Conservation (phyloP, 2,329 filamentous ascomycete genomes). For the Curvularia sp. region DNA sequence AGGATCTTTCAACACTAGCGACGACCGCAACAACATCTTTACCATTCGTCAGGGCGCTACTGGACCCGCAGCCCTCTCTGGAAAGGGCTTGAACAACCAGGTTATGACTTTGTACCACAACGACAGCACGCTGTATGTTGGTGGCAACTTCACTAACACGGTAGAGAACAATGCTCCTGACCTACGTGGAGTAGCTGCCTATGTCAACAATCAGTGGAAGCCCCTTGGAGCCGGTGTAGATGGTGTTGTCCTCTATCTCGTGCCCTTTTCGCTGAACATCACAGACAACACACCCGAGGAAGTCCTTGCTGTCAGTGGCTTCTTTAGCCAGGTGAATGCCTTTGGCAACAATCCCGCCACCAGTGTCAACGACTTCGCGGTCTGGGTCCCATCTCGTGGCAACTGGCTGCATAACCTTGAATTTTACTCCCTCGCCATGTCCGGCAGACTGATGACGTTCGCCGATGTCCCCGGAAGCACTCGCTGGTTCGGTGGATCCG, state of each 20-base stretch:
- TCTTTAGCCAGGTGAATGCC: slow-evolving; percentile 74
- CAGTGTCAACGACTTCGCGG: slow-evolving; percentile 75
- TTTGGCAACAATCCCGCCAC: slow-evolving; percentile 70
- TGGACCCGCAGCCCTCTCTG: slow-evolving; percentile 67
- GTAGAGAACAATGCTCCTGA: slow-evolving; percentile 66
- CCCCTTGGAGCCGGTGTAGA: slow-evolving; percentile 86
- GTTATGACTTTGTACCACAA: slow-evolving; percentile 76
- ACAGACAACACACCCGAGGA: slow-evolving; percentile 71
- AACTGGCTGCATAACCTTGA: slow-evolving; percentile 88
- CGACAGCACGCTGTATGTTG: slow-evolving; percentile 71
- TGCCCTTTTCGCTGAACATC: slow-evolving; percentile 80
- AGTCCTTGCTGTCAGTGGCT: slow-evolving; percentile 79
- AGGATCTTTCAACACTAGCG: slow-evolving; percentile 77
- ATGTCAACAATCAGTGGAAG: slow-evolving; percentile 73
- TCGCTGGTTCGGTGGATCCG: slow-evolving; percentile 81
- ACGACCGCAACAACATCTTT: slow-evolving; percentile 75
- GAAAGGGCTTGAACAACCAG: slow-evolving; percentile 78
- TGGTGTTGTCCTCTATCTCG: slow-evolving; percentile 75
- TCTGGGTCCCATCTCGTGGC: slow-evolving; percentile 85
- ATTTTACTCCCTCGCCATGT: slow-evolving; percentile 68
- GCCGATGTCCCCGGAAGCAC: slow-evolving; percentile 66
- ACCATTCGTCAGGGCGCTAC: slow-evolving; percentile 65
- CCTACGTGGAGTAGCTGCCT: slow-evolving; percentile 78
- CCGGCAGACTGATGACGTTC: slow-evolving; percentile 74
- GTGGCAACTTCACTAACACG: slow-evolving; percentile 83